Conservation (phyloP, 2,329 filamentous ascomycete species). For the Pyrenochaeta sp. region DNA sequence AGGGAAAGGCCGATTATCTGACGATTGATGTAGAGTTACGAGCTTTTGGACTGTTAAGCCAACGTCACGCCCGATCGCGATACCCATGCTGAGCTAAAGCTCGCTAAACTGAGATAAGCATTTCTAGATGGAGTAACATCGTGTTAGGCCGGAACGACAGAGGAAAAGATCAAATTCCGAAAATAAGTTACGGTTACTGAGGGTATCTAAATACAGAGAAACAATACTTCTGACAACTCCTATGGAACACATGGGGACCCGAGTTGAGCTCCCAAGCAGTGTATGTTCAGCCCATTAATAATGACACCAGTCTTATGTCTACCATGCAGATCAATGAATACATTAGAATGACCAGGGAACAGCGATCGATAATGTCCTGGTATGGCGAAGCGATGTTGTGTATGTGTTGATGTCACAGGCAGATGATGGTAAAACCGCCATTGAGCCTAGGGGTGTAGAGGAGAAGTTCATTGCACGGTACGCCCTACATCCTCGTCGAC, state of each 20-base stretch:
- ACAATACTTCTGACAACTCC: conserved; percentile 7
- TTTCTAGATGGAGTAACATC: background rate
- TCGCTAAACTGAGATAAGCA: conserved; percentile 20
- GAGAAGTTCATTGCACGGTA: background rate
- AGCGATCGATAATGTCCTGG: background rate
- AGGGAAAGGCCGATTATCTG: background rate
- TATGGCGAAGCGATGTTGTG: background rate
- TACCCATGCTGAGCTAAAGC: conserved; percentile 12
- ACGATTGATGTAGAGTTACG: background rate
- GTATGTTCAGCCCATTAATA: background rate
- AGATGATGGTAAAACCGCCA: background rate
- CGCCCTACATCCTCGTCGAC: background rate
- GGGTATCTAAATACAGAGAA: conserved; percentile 24
- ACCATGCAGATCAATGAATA: background rate
- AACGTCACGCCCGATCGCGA: background rate
- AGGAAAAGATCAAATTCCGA: background rate
- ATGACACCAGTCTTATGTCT: background rate
- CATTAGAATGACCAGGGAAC: background rate
- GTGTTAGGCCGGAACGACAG: too few species aligned
- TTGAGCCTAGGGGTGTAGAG: background rate
- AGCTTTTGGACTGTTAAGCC: background rate
- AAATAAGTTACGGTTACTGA: background rate
- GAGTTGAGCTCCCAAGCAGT: background rate
- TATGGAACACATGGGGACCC: background rate
- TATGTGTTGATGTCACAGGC: background rate